A percentile compares a stretch with the other conserved stretches of the same genome.
phyloP scores from a whole-genome alignment of 1,139 yeast species.

The Kluyveromyces sp. region DNA sequence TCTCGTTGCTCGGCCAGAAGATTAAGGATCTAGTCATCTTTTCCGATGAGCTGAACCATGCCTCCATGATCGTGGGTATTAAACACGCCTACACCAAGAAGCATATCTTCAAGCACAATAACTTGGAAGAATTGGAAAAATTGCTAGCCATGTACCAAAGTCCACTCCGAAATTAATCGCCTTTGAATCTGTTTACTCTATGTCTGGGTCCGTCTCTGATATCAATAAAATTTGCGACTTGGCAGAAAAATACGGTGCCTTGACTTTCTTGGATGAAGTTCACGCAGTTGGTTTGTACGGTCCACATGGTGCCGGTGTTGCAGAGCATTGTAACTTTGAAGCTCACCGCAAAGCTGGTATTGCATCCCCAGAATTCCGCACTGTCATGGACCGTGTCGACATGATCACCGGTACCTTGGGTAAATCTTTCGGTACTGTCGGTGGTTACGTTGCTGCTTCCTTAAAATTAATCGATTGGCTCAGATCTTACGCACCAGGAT shows the following conservation, averaged over 20 bases:
- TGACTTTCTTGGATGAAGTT: slow-evolving; percentile 95
- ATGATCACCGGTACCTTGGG: slow-evolving; percentile 97
- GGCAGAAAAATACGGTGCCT: slow-evolving; percentile 95
- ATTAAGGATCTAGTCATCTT: slow-evolving; percentile 84
- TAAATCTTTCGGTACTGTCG: slow-evolving; percentile 93
- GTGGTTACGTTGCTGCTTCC: slow-evolving; percentile 94
- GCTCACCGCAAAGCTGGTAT: slow-evolving; percentile 66
- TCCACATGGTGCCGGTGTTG: slow-evolving; percentile 99
- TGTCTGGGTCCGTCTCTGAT: slow-evolving; percentile 97
- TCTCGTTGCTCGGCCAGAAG: slow-evolving; percentile 84
- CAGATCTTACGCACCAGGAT: slow-evolving; percentile 95
- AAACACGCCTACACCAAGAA: slow-evolving; percentile 83
- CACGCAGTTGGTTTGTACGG: slow-evolving; percentile 99
- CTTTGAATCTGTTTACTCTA: slow-evolving; percentile 92
- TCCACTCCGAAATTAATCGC: slow-evolving; percentile 90
- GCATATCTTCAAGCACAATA: slow-evolving; percentile 87
- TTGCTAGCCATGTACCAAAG: slow-evolving; percentile 66
- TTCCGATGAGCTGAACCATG: slow-evolving; percentile 90
- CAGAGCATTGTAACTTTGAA: slow-evolving; percentile 88
- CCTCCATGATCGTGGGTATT: slow-evolving; percentile 95
- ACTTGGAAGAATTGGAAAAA: slow-evolving; percentile 72
- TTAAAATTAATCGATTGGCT: slow-evolving; percentile 84
- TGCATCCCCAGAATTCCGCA: slow-evolving; percentile 40
- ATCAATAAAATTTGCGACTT: slow-evolving; percentile 87
- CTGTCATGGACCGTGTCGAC: slow-evolving; percentile 85